Base-by-base conservation (phyloP, 2,329 filamentous ascomycete genomes). In the Reticulascus tulasneorum region DNA sequence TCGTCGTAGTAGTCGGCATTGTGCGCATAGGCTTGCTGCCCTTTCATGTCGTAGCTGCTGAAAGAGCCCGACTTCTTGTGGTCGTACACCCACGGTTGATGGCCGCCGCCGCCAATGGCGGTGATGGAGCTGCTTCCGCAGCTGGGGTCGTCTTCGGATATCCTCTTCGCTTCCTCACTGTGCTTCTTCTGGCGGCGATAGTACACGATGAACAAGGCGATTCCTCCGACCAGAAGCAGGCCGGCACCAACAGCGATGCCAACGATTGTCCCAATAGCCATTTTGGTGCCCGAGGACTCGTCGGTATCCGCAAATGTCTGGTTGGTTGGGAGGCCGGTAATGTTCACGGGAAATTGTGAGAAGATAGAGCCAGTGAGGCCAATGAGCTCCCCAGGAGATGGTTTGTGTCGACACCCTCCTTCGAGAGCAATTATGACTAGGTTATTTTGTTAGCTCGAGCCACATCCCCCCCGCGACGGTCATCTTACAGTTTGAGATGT, bases 401-500 rank as follows among this genome's bases (percentile, higher is more conserved):
- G 69, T 3, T 58, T 50, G 21, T 75, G 70, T 7, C 66, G 35
- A 29, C 73, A 77, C 0, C 68, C 72, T 1, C 66, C 69, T 10
- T 63, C 50, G 0, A 77, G 54, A 0, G 69, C 69, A 2, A 62
- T 56, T 35, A 76, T 46, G 45, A 75, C 71, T 75, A 28, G 3
- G 35, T 42, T 27, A 49, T 45, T 32, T 7, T 34, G 10, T 7
- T 5, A 29, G 15, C n/a, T n/a, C n/a, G n/a, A n/a, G n/a, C n/a
- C n/a, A n/a, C n/a, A n/a, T n/a, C n/a, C n/a, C n/a, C n/a, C n/a
- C n/a, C n/a, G n/a, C n/a, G n/a, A n/a, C n/a, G n/a, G n/a, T n/a
- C n/a, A n/a, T 33, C 69, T 42, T 51, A 75, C 72, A 75, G 45
- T 76, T 75, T 3, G 68, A 55, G 3, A 73, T 49, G 26, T 71